phyloP scores from a whole-genome alignment of 176 grass and related monocot genomes.

The Rhipidocladum racemiflorum region DNA sequence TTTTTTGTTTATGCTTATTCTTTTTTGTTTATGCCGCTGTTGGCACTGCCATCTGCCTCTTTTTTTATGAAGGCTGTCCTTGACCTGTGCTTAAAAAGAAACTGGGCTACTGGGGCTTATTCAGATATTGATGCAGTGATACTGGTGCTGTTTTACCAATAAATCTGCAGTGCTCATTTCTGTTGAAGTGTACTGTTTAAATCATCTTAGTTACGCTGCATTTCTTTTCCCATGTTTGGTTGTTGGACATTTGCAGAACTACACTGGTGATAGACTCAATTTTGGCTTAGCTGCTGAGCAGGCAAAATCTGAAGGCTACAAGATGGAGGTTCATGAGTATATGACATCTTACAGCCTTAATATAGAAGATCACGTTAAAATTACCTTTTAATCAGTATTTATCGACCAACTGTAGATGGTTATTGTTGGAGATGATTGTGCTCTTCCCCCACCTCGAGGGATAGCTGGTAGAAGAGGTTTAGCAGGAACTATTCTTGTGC shows the following conservation, averaged over 20 bases:
- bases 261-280: slow-evolving; percentile 98
- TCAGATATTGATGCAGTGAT: slow-evolving; percentile 9
- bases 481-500: slow-evolving; percentile 88
- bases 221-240: slow-evolving; percentile 19
- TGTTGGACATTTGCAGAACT: slow-evolving; percentile 79
- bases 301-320: slow-evolving; percentile 99
- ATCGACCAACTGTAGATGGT: slow-evolving; percentile 65
- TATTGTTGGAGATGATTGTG: slow-evolving; percentile 99
- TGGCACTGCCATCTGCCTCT: neutral
- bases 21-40: neutral
- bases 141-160: neutral
- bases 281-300: slow-evolving; percentile 98
- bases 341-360: neutral
- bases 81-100: neutral
- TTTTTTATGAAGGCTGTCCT: neutral
- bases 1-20: neutral
- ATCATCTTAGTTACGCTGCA: neutral
- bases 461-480: slow-evolving; percentile 98
- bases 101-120: neutral
- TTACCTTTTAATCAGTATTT: slow-evolving; percentile 30
- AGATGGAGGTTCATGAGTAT: slow-evolving; percentile 71
- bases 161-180: slow-evolving; percentile 2
- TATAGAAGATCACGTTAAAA: neutral
- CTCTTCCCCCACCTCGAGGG: slow-evolving; percentile 86
- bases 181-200: neutral